Conservation (phyloP, 1,284 basidiomycete genomes). For the Austroboletus novae-zelandiae region DNA sequence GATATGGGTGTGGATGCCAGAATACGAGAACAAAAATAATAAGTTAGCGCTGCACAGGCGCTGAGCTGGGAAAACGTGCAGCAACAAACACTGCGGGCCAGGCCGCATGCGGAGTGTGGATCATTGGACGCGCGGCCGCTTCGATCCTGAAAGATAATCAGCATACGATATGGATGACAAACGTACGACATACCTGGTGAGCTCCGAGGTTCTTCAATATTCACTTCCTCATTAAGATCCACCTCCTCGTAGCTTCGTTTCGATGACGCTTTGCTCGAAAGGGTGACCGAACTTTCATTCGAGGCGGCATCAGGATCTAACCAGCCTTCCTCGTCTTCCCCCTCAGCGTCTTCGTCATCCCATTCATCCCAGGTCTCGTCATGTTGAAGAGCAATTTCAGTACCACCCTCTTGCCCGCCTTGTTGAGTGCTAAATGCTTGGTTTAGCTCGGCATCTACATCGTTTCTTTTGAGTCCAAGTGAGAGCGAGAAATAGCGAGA, state of each 20-base stretch:
- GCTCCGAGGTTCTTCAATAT: slow-evolving; percentile 28
- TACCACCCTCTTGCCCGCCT: slow-evolving; percentile 15
- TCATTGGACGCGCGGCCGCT: slow-evolving; percentile 36
- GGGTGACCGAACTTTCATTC: slow-evolving; percentile 41
- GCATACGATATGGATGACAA: background rate
- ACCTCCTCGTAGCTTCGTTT: slow-evolving; percentile 52
- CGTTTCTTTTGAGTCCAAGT: slow-evolving; percentile 7
- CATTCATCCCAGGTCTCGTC: slow-evolving; percentile 34
- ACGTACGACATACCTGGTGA: slow-evolving; percentile 45
- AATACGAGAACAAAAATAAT: slow-evolving; percentile 20
- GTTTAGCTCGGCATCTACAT: slow-evolving; percentile 27
- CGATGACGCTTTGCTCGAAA: slow-evolving; percentile 43
- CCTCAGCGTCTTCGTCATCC: slow-evolving; percentile 44
- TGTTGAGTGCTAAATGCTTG: slow-evolving; percentile 19
- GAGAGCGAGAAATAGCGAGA: background rate
- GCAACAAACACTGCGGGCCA: background rate
- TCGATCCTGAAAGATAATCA: slow-evolving; percentile 27
- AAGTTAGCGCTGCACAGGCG: slow-evolving; percentile 28
- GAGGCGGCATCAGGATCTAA: slow-evolving; percentile 34
- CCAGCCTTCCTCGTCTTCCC: slow-evolving; percentile 39
- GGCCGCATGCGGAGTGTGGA: background rate
- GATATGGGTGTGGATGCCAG: background rate
- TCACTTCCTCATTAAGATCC: slow-evolving; percentile 39
- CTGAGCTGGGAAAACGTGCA: slow-evolving; percentile 1
- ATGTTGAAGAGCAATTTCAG: slow-evolving; percentile 15